Conservation (phyloP, 495 filamentous ascomycete genomes). For the Xylaria castorea region DNA sequence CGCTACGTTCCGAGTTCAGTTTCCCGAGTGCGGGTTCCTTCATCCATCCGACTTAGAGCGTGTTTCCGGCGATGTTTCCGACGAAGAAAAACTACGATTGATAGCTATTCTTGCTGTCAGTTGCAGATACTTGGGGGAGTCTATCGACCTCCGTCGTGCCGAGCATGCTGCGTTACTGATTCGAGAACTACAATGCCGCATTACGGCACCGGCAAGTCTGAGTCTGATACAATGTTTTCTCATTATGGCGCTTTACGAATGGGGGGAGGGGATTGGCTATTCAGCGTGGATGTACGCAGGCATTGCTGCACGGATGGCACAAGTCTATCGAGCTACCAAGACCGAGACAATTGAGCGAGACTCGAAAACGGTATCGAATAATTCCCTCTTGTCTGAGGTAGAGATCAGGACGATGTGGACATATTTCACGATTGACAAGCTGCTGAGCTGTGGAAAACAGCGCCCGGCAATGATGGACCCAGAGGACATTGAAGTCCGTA, state of each 20-base stretch:
- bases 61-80: slow-evolving; percentile 4
- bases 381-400: slow-evolving; percentile 8
- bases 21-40: slow-evolving; percentile 25
- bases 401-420: slow-evolving; percentile 24
- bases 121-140: slow-evolving; percentile 13
- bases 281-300: slow-evolving; percentile 20
- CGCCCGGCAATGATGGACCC: slow-evolving; percentile 20
- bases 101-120: slow-evolving; percentile 25
- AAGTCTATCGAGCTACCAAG: slow-evolving; percentile 23
- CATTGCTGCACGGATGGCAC: slow-evolving; percentile 23
- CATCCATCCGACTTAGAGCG: slow-evolving; percentile 17
- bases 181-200: slow-evolving; percentile 15
- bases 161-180: slow-evolving; percentile 15
- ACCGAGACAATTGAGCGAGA: slow-evolving; percentile 15
- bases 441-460: slow-evolving; percentile 21
- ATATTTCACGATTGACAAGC: slow-evolving; percentile 19
- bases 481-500: slow-evolving; percentile 21
- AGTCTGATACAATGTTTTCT: slow-evolving; percentile 26
- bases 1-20: slow-evolving; percentile 18
- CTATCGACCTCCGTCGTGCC: not conserved
- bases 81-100: slow-evolving; percentile 20
- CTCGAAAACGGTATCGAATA: not conserved
- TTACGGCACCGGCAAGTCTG: slow-evolving; percentile 18
- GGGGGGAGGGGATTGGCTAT: slow-evolving; percentile 17
- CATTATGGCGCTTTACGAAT: slow-evolving; percentile 26